Evolutionary conservation across 345 rosid species (phyloP).

Genomic region (Clarkia xantiana): DNA sequence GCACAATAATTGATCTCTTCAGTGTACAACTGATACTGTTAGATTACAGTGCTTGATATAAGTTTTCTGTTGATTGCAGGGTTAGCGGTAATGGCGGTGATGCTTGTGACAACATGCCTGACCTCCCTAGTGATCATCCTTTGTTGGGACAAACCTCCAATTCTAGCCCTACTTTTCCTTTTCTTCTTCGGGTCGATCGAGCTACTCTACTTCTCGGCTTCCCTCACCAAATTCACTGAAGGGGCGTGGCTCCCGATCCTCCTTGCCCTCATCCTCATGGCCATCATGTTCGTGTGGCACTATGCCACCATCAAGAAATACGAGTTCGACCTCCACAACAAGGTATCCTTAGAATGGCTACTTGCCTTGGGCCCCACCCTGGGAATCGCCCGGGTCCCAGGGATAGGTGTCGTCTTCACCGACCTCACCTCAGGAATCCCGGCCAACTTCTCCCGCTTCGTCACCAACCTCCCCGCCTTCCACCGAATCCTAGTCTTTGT

Average conservation of each 20-base stretch:
- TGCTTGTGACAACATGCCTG: slow-evolving; percentile 98
- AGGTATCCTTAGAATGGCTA: slow-evolving; percentile 95
- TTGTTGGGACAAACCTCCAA: slow-evolving; percentile 86
- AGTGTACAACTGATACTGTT: no score
- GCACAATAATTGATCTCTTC: no score
- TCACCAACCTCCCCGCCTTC: slow-evolving; percentile 96
- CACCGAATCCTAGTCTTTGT: slow-evolving; percentile 84
- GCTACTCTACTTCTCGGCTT: slow-evolving; percentile 93
- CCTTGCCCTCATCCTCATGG: slow-evolving; percentile 73
- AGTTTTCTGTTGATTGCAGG: slow-evolving; percentile 37
- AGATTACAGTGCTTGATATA: no score
- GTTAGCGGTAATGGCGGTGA: slow-evolving; percentile 94
- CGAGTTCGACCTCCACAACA: slow-evolving; percentile 90
- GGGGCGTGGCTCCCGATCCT: slow-evolving; percentile 99
- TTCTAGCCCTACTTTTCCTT: slow-evolving; percentile 57
- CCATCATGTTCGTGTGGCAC: slow-evolving; percentile 94
- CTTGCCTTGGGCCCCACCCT: slow-evolving; percentile 85
- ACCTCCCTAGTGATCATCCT: slow-evolving; percentile 75
- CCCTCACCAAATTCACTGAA: slow-evolving; percentile 83
- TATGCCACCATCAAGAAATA: slow-evolving; percentile 84
- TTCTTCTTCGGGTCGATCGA: slow-evolving; percentile 81
- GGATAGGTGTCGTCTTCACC: slow-evolving; percentile 86
- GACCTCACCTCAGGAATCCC: slow-evolving; percentile 94
- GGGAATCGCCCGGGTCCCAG: slow-evolving; percentile 86
- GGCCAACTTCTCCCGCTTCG: slow-evolving; percentile 93